A percentile compares a stretch with the other conserved stretches of the same genome.
These are phyloP conservation scores for Microbotryum saponariae DNA, from an alignment of 1,284 basidiomycete species.

Conservation along the genomic window DNA sequence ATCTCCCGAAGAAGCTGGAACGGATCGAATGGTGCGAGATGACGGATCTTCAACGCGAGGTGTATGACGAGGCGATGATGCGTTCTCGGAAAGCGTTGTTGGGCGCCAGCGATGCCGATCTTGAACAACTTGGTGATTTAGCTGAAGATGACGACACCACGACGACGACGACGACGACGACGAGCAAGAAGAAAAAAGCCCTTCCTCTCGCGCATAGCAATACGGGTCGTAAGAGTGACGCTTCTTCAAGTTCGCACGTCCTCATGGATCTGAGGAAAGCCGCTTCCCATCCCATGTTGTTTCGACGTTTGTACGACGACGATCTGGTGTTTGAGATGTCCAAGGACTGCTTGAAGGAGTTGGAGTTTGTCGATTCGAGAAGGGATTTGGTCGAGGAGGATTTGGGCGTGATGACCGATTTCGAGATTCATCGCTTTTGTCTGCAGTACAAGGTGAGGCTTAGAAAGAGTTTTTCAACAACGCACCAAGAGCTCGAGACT, in stretches of 20 bases:
- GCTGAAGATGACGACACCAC: slow-evolving; percentile 25
- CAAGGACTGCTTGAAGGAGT: slow-evolving; percentile 77
- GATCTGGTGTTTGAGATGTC: slow-evolving; percentile 66
- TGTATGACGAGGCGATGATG: slow-evolving; percentile 78
- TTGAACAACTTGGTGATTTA: slow-evolving; percentile 37
- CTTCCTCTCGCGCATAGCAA: slow-evolving; percentile 5
- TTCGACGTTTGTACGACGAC: slow-evolving; percentile 76
- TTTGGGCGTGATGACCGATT: slow-evolving; percentile 78
- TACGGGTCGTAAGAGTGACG: slow-evolving; percentile 26
- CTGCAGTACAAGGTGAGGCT: slow-evolving; percentile 63
- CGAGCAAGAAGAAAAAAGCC: slow-evolving; percentile 11
- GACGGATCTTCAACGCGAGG: slow-evolving; percentile 70
- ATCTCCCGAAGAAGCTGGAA: slow-evolving; percentile 86
- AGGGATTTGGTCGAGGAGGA: slow-evolving; percentile 49
- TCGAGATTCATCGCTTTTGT: slow-evolving; percentile 77
- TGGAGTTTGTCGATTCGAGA: slow-evolving; percentile 73
- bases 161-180: slow-evolving; percentile 35
- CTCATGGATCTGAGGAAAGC: slow-evolving; percentile 61
- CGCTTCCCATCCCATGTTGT: slow-evolving; percentile 90
- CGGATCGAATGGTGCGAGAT: slow-evolving; percentile 90
- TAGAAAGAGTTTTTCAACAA: slow-evolving; percentile 11
- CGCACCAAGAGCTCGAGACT: background rate
- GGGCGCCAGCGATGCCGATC: slow-evolving; percentile 45
- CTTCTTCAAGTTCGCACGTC: slow-evolving; percentile 30
- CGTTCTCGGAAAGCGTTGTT: slow-evolving; percentile 74